A percentile compares a stretch with the other conserved stretches of the same genome.
phyloP scores from a whole-genome alignment of 139 green algal species.

The Chlamydomonas sp. region DNA sequence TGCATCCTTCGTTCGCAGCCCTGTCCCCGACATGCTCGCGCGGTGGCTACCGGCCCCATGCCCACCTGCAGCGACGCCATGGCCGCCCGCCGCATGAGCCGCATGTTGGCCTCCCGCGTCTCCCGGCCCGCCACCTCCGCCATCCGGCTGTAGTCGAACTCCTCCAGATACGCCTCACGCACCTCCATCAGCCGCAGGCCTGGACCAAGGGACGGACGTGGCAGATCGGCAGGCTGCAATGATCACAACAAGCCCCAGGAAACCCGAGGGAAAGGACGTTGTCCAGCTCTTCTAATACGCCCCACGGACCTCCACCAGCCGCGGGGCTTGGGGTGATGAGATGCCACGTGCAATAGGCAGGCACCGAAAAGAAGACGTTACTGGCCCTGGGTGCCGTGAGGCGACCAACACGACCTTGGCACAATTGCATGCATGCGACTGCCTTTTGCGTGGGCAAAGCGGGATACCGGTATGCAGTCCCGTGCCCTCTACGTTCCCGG shows the following conservation, averaged over 20 bases:
- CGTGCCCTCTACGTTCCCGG: too few species aligned
- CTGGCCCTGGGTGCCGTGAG: too few species aligned
- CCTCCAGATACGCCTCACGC: slow-evolving; percentile 31
- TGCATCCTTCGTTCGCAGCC: too few species aligned
- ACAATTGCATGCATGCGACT: too few species aligned
- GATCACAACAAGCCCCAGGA: not conserved
- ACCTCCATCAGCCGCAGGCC: slow-evolving; percentile 35
- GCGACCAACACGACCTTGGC: too few species aligned
- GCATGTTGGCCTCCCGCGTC: slow-evolving; percentile 22
- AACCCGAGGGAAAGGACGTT: too few species aligned
- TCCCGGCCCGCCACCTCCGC: slow-evolving; percentile 20
- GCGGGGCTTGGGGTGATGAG: not conserved
- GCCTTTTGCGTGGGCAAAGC: too few species aligned
- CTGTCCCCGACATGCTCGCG: too few species aligned
- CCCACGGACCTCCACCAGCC: not conserved
- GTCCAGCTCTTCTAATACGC: not conserved
- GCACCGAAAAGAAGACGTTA: too few species aligned
- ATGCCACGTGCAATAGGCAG: too few species aligned
- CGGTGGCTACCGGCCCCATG: too few species aligned
- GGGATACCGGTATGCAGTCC: too few species aligned
- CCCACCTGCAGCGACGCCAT: slow-evolving; percentile 19
- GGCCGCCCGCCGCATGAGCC: slow-evolving; percentile 27
- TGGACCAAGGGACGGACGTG: not conserved
- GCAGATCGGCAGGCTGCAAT: not conserved
- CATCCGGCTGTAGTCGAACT: slow-evolving; percentile 30